Conservation (phyloP, 1,284 basidiomycete genomes). For the Agaricales sp. region DNA sequence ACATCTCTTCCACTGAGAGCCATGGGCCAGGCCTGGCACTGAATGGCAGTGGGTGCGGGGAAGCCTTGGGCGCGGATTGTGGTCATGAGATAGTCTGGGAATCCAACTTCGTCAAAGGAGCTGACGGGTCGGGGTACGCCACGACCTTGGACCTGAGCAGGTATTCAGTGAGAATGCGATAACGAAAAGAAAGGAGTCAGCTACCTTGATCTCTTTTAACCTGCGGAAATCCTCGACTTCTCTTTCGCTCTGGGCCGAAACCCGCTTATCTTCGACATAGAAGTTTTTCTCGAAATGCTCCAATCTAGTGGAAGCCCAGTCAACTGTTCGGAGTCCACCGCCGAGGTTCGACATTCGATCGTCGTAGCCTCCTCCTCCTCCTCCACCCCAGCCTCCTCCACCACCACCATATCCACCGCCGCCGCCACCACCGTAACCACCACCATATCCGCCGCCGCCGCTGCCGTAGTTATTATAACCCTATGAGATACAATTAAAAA, state of each 20-base stretch:
- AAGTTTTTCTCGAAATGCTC: slow-evolving; percentile 95
- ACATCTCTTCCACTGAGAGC: slow-evolving; percentile 89
- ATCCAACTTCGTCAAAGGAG: slow-evolving; percentile 90
- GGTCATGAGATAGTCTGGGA: slow-evolving; percentile 92
- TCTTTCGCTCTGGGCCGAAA: slow-evolving; percentile 68
- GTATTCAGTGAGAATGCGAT: slow-evolving; percentile 2
- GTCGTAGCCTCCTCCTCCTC: slow-evolving; percentile 48
- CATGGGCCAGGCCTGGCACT: slow-evolving; percentile 99
- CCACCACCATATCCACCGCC: slow-evolving; percentile 26
- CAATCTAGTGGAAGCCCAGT: slow-evolving; percentile 74
- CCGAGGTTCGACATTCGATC: slow-evolving; percentile 85
- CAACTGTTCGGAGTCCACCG: slow-evolving; percentile 71
- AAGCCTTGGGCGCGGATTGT: slow-evolving; percentile 95
- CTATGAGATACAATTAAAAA: slow-evolving; percentile 15
- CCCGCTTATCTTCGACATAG: slow-evolving; percentile 88
- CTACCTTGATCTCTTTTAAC: slow-evolving; percentile 81
- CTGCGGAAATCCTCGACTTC: slow-evolving; percentile 87
- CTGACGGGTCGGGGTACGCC: slow-evolving; percentile 86
- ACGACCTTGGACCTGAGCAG: slow-evolving; percentile 72
- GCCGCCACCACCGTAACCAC: slow-evolving; percentile 18
- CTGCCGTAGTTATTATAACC: slow-evolving; percentile 25
- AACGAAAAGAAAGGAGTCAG: slow-evolving; percentile 8
- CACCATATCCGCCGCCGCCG: slow-evolving; percentile 21
- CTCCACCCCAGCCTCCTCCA: slow-evolving; percentile 39
- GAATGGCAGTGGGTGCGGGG: slow-evolving; percentile 83